A percentile compares a stretch with the other conserved stretches of the same genome.
Conservation (phyloP, 441 rosid genomes). For the Bocquillonia castaneifolia region DNA sequence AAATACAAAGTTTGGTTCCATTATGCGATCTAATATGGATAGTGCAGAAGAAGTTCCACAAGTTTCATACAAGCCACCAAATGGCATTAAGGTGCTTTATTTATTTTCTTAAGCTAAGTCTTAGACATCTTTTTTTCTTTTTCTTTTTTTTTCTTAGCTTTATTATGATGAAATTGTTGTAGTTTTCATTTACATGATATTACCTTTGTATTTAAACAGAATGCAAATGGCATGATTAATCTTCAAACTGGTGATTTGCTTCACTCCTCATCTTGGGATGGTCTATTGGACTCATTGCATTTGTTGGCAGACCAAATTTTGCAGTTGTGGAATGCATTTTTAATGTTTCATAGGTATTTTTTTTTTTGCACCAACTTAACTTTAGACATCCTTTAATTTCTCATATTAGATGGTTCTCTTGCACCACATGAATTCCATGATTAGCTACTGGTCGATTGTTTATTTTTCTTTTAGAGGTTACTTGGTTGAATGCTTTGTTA, state of each 20-base stretch:
- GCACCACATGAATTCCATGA: neutral
- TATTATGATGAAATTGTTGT: neutral
- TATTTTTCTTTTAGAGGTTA: neutral
- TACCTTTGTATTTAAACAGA: constrained; percentile 38
- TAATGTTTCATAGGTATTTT: constrained; percentile 74
- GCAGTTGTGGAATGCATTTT: constrained; percentile 65
- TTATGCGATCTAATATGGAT: constrained; percentile 32
- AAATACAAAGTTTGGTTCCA: constrained; percentile 37
- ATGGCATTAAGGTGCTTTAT: constrained; percentile 69
- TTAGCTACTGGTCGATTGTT: too few relatives aligned
- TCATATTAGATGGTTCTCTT: neutral
- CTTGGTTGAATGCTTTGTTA: neutral
- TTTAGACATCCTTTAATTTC: neutral
- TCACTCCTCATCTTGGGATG: constrained; percentile 45
- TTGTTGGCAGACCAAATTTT: constrained; percentile 55
- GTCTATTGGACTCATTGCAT: constrained; percentile 42
- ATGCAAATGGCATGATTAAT: constrained; percentile 30
- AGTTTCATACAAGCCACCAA: constrained; percentile 58
- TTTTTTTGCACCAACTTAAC: neutral
- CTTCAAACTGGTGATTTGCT: constrained; percentile 40
- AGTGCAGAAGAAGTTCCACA: constrained; percentile 35
- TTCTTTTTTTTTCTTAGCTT: constrained; percentile 10
- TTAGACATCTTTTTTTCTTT: neutral
- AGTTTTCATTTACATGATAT: constrained; percentile 9
- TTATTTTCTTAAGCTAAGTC: too few relatives aligned